phyloP scores from a whole-genome alignment of 2,329 filamentous ascomycete species.

The Nectriaceae sp. region DNA sequence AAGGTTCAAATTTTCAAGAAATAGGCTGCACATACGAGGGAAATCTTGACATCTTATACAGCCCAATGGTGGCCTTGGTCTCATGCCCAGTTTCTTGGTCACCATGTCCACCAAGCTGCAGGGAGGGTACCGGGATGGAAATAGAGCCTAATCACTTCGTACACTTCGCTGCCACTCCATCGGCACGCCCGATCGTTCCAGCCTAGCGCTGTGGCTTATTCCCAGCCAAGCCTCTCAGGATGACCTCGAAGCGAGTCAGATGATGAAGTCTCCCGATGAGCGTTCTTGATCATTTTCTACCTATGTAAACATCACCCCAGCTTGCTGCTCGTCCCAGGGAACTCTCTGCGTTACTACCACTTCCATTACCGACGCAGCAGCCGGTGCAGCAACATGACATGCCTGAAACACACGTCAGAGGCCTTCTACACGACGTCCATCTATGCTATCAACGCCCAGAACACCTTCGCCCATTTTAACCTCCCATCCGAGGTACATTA shows the following conservation, averaged over 20 bases:
- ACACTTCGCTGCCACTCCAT: neutral
- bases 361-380: too few relatives aligned
- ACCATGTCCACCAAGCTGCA: slow-evolving; percentile 2
- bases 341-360: too few relatives aligned
- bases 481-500: too few relatives aligned
- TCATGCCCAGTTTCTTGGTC: slow-evolving; percentile 30
- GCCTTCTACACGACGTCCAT: too few relatives aligned
- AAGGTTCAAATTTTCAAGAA: too few relatives aligned
- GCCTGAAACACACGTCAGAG: too few relatives aligned
- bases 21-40: slow-evolving; percentile 11
- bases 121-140: neutral
- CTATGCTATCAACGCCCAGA: too few relatives aligned
- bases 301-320: too few relatives aligned
- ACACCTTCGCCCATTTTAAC: too few relatives aligned
- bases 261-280: neutral
- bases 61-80: slow-evolving; percentile 16
- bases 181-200: neutral
- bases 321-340: too few relatives aligned
- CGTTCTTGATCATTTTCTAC: neutral
- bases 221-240: neutral
- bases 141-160: too few relatives aligned
- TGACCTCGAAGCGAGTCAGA: neutral
- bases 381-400: too few relatives aligned
- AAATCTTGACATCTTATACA: slow-evolving; percentile 27
- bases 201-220: neutral